A percentile compares a stretch with the other conserved stretches of the same genome.
phyloP scores from a whole-genome alignment of 768 basidiomycete genomes.

The Boletales sp. region DNA sequence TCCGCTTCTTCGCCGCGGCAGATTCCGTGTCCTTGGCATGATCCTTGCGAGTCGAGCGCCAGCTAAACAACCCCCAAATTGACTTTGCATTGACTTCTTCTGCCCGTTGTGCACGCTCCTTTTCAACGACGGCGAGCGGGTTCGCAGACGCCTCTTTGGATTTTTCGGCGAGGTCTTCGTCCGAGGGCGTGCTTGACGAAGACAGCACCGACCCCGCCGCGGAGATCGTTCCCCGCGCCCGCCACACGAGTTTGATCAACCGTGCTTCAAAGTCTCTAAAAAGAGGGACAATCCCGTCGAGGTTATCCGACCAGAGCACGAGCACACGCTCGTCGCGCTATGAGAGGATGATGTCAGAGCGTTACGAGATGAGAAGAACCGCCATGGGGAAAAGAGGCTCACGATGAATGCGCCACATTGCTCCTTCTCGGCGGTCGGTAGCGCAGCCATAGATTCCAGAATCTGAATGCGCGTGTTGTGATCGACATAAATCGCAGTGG shows the following conservation, averaged over 20 bases:
- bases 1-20: slow-evolving; percentile 38
- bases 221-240: slow-evolving; percentile 37
- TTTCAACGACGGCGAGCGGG: slow-evolving; percentile 5
- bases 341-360: background rate
- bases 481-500: slow-evolving; percentile 65
- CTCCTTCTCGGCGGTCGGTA: slow-evolving; percentile 83
- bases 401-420: slow-evolving; percentile 88
- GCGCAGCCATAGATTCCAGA: slow-evolving; percentile 60
- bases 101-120: background rate
- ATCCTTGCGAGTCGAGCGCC: slow-evolving; percentile 42
- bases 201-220: slow-evolving; percentile 35
- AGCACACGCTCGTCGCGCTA: slow-evolving; percentile 83
- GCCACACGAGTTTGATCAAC: slow-evolving; percentile 81
- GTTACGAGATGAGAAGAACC: slow-evolving; percentile 7
- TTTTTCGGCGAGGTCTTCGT: slow-evolving; percentile 55
- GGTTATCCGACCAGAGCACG: slow-evolving; percentile 80
- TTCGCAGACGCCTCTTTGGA: slow-evolving; percentile 21
- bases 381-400: slow-evolving; percentile 22
- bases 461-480: slow-evolving; percentile 84
- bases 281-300: slow-evolving; percentile 76
- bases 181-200: slow-evolving; percentile 48
- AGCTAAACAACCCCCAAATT: slow-evolving; percentile 32
- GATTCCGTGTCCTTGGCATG: slow-evolving; percentile 51
- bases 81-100: background rate
- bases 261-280: slow-evolving; percentile 70